Conservation (phyloP, 2,329 filamentous ascomycete genomes). For the Rhinocladiella mackenziei region DNA sequence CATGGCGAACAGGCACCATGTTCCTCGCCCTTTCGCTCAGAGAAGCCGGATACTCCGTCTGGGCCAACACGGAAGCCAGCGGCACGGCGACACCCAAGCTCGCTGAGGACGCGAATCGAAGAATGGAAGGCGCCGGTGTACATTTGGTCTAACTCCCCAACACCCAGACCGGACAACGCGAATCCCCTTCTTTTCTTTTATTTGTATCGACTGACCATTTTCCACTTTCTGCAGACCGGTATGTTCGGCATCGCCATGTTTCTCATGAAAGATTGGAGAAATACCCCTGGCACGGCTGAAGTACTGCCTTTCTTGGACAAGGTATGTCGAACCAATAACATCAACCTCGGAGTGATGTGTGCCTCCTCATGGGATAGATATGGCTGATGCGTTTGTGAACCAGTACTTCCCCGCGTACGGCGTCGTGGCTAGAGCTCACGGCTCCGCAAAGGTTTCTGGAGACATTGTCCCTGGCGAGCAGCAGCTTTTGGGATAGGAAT, state of each 20-base stretch:
- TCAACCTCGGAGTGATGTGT: no score
- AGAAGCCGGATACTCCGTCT: constrained; percentile 68
- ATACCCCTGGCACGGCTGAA: constrained; percentile 51
- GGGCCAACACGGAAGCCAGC: constrained; percentile 67
- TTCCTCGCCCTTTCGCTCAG: constrained; percentile 70
- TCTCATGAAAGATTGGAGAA: constrained; percentile 68
- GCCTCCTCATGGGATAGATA: no score
- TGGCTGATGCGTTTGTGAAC: no score
- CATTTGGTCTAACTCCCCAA: constrained; percentile 51
- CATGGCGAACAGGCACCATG: constrained; percentile 40
- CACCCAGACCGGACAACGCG: neutral
- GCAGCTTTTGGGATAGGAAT: constrained; percentile 15
- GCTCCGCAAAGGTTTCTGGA: constrained; percentile 57
- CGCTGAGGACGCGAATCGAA: constrained; percentile 42
- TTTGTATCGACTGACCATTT: neutral
- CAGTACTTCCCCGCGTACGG: constrained; percentile 62
- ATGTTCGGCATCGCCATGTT: constrained; percentile 63
- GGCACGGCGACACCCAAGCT: constrained; percentile 62
- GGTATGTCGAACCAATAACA: no score
- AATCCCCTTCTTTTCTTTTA: no score
- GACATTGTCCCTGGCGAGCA: constrained; percentile 55
- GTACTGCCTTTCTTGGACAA: constrained; percentile 62
- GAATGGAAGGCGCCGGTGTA: constrained; percentile 19
- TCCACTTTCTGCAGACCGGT: constrained; percentile 26
- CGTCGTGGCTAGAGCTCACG: constrained; percentile 59